Evolutionary conservation across 306 rosid genomes (phyloP), one percentile per base, ranked within the genome.

Genomic region (Trifolium dubium): DNA sequence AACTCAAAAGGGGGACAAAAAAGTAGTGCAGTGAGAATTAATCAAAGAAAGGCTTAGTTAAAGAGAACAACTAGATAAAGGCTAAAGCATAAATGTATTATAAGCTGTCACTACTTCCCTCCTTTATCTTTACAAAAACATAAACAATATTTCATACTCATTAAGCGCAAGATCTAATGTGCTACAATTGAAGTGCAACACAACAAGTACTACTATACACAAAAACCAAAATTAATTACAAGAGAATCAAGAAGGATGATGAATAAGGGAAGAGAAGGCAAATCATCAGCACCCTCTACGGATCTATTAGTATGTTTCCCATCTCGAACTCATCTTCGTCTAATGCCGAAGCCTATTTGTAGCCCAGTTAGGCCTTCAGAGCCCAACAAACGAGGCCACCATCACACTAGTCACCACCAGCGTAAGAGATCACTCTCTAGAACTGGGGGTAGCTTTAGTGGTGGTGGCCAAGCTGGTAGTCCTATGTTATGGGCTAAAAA

Each of bases 271-370:
- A 87, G 89, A 86, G 88, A 84, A 17, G 51, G 82, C 54, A 94
- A 91, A 76, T 54, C 74, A 66, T 65, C 80, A 62, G 82, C 85
- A 56, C 84, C 85, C 19, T 85, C 98, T 8, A 78, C 98, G 10
- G 97, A 94, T 85, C 77, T 94, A 0, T 76, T 94, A 28, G 97
- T 94, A 10, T 94, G 98, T 74, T 94, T 94, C 44, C 98, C 98
- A 49, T 85, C 97, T 23, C 80, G 98, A 15, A 82, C 97, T 51
- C 90, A 72, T 75, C 86, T 94, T 1, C 78, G 81, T 18, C 86
- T 94, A 18, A 82, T 86, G 88, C 98, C 97, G 0, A 93, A 93
- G 80, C 84, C 93, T 46, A 86, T 94, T 51, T 88, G 92, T 83
- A 94, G 99, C 85, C 99, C 99, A 0, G 90, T 87, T 0, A 82